Conservation (phyloP, 805 yeast genomes). For the Myxozyma melibiosi region DNA sequence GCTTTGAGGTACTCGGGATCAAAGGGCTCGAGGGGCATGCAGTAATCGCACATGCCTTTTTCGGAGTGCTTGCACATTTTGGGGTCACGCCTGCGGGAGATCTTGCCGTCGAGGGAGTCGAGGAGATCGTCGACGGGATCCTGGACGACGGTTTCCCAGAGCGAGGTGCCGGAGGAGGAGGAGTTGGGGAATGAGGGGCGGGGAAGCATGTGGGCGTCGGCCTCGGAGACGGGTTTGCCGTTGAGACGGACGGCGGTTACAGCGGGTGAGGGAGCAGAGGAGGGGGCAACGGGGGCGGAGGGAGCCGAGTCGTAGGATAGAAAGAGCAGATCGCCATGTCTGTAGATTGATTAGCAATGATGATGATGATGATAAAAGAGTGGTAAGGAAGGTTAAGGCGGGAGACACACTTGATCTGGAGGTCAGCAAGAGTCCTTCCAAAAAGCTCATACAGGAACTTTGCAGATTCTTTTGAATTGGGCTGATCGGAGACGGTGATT, state of each 20-base stretch:
- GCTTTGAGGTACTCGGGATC: conserved; percentile 74
- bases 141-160: conserved; percentile 49
- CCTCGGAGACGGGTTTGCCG: conserved; percentile 32
- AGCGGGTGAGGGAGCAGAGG: not conserved
- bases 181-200: conserved; percentile 8
- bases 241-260: conserved; percentile 26
- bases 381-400: not conserved
- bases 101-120: conserved; percentile 70
- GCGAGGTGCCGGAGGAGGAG: conserved; percentile 10
- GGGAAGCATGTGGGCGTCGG: conserved; percentile 22
- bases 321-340: conserved; percentile 12
- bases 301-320: not conserved
- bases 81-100: conserved; percentile 59
- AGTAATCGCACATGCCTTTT: conserved; percentile 97
- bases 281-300: conserved; percentile 4
- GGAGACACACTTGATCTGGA: conserved; percentile 42
- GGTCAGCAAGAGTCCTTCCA: conserved; percentile 42
- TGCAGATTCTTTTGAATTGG: conserved; percentile 47
- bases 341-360: conserved; percentile 43
- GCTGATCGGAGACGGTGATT: conserved; percentile 50
- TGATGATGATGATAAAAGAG: conserved; percentile 26
- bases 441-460: conserved; percentile 45
- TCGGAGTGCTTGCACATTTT: conserved; percentile 81
- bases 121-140: conserved; percentile 66
- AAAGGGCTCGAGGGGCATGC: conserved; percentile 95